Evolutionary conservation across 345 rosid species (phyloP), one percentile per base, ranked within the genome.

Genomic region (Cardamine resedifolia): DNA sequence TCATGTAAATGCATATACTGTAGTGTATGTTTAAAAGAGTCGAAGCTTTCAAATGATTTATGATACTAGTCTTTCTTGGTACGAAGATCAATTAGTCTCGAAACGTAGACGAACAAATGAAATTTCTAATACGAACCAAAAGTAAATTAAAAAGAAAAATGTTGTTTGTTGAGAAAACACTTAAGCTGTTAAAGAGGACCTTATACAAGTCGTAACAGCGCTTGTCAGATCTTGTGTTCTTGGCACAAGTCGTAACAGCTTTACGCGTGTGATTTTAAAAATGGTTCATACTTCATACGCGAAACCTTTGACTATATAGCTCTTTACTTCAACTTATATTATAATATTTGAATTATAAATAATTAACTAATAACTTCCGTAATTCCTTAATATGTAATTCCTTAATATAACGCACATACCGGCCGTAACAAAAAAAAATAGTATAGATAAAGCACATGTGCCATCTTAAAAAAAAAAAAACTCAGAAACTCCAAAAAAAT

Each of bases 201-300:
- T 41, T 33, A 56, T 12, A 50, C 28, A 21, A 24, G 19, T 36
- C 33, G 7, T 48, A 67, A 44, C 9, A n/a, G 48, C 31, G 48
- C 31, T 18, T 51, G 68, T 74, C 78, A 59, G 53, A 30, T 59
- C 28, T 74, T 39, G 73, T 67, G 73, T 74, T 74, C 66, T 49
- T 50, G 4, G 28, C 59, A 47, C 56, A 67, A 50, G 78, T 74
- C 78, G 47, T 66, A 49, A 30, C 4, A 58, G 36, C 78, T 49
- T 60, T 18, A 41, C 73, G 78, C 78, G 78, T 66, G 68, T 74
- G 56, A 66, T 50, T 74, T 20, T 49, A 20, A 58, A 58, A 48
- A 24, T 12, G 34, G 20, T 33, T 64, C 57, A 4, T 73, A 34
- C 51, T 57, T 58, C 77, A 74, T 58, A 74, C 73, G 68, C 56